Percentiles rank a stretch among this genome's conserved stretches.
Conservation (phyloP, 1,284 basidiomycete species). For the Ceratorhiza oryzae-sativae region DNA sequence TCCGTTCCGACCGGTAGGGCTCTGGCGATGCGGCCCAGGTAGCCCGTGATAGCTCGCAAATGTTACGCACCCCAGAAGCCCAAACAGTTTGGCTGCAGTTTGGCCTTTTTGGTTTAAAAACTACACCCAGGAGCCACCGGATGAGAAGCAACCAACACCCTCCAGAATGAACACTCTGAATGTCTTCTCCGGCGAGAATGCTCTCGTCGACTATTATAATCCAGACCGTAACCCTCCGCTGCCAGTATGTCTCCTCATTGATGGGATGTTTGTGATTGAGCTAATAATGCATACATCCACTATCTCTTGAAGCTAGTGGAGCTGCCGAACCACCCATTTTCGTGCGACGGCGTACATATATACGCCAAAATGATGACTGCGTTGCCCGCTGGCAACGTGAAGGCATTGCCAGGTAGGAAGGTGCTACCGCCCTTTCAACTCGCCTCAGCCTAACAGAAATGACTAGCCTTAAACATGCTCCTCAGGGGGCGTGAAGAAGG, state of each 20-base stretch:
- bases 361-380: constrained; percentile 37
- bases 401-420: constrained; percentile 15
- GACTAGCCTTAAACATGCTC: constrained; percentile 33
- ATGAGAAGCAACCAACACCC: no score
- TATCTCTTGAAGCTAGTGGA: constrained; percentile 23
- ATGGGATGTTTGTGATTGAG: no score
- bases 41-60: not conserved
- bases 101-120: not conserved
- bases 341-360: constrained; percentile 18
- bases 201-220: constrained; percentile 36
- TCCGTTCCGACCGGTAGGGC: no score
- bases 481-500: constrained; percentile 10
- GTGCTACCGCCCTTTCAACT: not conserved
- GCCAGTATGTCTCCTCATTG: not conserved
- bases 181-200: constrained; percentile 29
- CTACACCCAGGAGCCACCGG: not conserved
- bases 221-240: constrained; percentile 35
- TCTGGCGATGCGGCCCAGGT: not conserved
- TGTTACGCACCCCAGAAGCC: not conserved
- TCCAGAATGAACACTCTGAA: constrained; percentile 16
- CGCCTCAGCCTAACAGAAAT: not conserved
- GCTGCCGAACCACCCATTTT: constrained; percentile 29
- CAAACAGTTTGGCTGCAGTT: not conserved
- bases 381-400: constrained; percentile 31
- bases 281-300: no score